These are phyloP conservation scores for Apiospora koreana DNA, from an alignment of 2,329 filamentous ascomycete species.

Conservation along the genomic window DNA sequence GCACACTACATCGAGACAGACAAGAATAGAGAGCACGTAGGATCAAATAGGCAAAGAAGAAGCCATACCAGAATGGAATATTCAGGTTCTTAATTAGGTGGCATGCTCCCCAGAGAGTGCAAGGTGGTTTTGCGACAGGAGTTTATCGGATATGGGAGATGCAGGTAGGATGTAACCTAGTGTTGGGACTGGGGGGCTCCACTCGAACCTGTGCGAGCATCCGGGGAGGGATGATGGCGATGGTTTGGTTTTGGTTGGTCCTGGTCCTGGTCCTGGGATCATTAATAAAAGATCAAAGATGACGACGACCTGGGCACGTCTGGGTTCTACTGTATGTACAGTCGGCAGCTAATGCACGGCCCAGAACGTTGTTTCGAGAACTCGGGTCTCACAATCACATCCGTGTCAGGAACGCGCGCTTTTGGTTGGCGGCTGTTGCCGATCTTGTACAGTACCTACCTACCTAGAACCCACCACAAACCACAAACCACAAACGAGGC, in stretches of 20 bases:
- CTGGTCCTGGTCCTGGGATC: neutral
- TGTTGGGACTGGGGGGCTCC: neutral
- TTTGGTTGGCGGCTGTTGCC: slow-evolving; percentile 2
- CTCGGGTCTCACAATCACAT: neutral
- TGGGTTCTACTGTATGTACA: neutral
- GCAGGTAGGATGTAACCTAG: too few species aligned
- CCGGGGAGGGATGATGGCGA: neutral
- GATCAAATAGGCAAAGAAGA: neutral
- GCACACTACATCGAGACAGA: slow-evolving; percentile 5
- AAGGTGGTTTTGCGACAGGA: slow-evolving; percentile 1
- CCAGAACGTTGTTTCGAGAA: slow-evolving; percentile 8
- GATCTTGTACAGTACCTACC: neutral
- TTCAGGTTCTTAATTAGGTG: neutral
- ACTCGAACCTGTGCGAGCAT: neutral
- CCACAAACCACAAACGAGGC: neutral
- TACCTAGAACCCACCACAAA: neutral
- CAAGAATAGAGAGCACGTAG: neutral
- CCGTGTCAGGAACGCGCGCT: neutral
- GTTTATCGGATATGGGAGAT: neutral
- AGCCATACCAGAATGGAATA: neutral
- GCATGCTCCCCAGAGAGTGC: neutral
- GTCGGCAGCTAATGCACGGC: slow-evolving; percentile 1
- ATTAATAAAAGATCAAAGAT: too few species aligned
- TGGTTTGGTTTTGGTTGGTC: too few species aligned
- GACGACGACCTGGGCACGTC: neutral